Conservation (phyloP, 768 basidiomycete genomes). For the Sarcodon aspratus region DNA sequence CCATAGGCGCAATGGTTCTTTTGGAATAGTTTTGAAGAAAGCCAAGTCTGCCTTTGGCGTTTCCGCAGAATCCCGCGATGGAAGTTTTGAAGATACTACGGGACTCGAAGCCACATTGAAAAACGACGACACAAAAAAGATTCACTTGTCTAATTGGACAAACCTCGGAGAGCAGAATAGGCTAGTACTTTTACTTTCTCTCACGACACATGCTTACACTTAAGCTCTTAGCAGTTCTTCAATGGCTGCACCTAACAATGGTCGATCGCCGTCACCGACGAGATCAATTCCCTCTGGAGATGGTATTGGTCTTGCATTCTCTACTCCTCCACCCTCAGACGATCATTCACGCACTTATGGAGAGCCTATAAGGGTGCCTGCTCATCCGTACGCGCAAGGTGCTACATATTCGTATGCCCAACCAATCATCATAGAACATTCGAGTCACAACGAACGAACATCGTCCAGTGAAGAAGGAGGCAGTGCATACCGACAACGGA, state of each 20-base stretch:
- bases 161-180: too few relatives aligned
- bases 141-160: not conserved
- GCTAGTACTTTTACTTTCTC: not conserved
- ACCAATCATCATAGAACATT: not conserved
- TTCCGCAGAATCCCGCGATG: not conserved
- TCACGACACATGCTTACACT: not conserved
- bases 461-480: constrained; percentile 6
- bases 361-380: constrained; percentile 14
- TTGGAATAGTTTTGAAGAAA: constrained; percentile 1
- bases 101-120: not conserved
- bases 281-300: constrained; percentile 12
- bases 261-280: constrained; percentile 20
- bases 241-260: not conserved
- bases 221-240: not conserved
- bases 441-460: not conserved
- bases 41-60: not conserved
- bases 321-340: constrained; percentile 21
- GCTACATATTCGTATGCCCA: constrained; percentile 9
- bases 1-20: constrained; percentile 7
- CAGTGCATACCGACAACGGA: constrained; percentile 12
- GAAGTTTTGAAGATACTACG: not conserved
- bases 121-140: constrained; percentile 3
- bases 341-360: constrained; percentile 5
- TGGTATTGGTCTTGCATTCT: constrained; percentile 33
- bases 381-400: constrained; percentile 26